Percentiles rank a stretch among this genome's conserved stretches.
Evolutionary conservation across 2,329 filamentous ascomycete species (phyloP).

Genomic region (Scytalidium sp.): DNA sequence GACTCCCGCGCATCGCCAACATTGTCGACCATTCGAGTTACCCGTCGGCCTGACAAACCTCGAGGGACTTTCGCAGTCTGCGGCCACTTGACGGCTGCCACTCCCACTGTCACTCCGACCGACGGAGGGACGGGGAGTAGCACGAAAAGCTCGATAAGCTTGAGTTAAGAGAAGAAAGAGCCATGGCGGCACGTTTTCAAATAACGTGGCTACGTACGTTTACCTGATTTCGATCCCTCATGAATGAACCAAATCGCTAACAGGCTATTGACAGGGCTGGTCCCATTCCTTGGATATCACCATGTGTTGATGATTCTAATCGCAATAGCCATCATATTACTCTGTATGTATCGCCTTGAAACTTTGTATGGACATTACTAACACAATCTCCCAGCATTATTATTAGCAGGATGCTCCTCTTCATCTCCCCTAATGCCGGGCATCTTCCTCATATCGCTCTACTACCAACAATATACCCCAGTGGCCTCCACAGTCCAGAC

Average conservation of each 20-base stretch:
- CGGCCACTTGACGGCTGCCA: slow-evolving; percentile 27
- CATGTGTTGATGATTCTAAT: slow-evolving; percentile 98
- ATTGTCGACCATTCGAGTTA: slow-evolving; percentile 13
- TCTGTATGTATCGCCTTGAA: slow-evolving; percentile 65
- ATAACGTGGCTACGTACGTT: slow-evolving; percentile 29
- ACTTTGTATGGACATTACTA: slow-evolving; percentile 10
- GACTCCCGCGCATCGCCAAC: slow-evolving; percentile 4
- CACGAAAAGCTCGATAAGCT: slow-evolving; percentile 13
- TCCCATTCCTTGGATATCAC: slow-evolving; percentile 70
- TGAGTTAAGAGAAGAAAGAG: slow-evolving; percentile 13
- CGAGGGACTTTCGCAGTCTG: slow-evolving; percentile 17
- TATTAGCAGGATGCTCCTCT: slow-evolving; percentile 94
- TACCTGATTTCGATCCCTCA: not conserved
- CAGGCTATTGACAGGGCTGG: slow-evolving; percentile 46
- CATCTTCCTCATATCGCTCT: slow-evolving; percentile 98
- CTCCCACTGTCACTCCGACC: slow-evolving; percentile 27
- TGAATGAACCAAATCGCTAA: slow-evolving; percentile 8
- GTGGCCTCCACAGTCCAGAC: slow-evolving; percentile 83
- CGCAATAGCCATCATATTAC: slow-evolving; percentile 85
- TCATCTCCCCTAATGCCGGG: slow-evolving; percentile 91
- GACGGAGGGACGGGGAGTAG: slow-evolving; percentile 29
- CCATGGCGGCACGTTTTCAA: slow-evolving; percentile 26
- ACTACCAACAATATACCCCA: slow-evolving; percentile 81
- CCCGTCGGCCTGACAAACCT: slow-evolving; percentile 6
- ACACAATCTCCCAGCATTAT: slow-evolving; percentile 58